Conservation (phyloP, 2,329 filamentous ascomycete genomes). For the Cytospora paraplurivora region DNA sequence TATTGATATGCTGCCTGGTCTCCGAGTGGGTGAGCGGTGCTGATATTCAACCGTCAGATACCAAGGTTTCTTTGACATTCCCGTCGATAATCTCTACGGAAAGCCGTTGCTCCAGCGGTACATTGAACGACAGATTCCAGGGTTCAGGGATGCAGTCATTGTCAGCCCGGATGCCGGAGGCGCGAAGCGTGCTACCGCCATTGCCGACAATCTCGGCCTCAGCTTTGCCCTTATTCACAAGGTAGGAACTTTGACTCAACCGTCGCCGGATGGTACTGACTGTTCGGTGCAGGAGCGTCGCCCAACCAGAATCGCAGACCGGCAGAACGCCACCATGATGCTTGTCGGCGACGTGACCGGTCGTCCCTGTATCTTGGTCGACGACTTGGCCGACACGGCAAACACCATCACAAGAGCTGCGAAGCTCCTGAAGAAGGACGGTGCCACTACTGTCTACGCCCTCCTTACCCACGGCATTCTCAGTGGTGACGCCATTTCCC, state of each 20-base stretch:
- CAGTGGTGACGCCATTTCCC: slow-evolving; percentile 90
- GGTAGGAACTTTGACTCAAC: slow-evolving; percentile 48
- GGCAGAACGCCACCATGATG: slow-evolving; percentile 94
- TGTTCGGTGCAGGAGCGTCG: slow-evolving; percentile 70
- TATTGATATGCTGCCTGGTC: background rate
- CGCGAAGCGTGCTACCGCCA: slow-evolving; percentile 92
- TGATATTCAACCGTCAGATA: slow-evolving; percentile 50
- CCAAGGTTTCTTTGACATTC: slow-evolving; percentile 98
- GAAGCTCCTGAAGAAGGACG: slow-evolving; percentile 94
- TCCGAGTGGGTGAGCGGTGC: slow-evolving; percentile 14
- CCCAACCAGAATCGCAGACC: slow-evolving; percentile 82
- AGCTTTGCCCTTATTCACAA: slow-evolving; percentile 98
- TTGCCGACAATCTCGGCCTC: slow-evolving; percentile 89
- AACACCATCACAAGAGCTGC: slow-evolving; percentile 97
- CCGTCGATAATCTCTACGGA: slow-evolving; percentile 95
- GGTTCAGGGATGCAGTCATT: slow-evolving; percentile 78
- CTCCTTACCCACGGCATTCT: slow-evolving; percentile 93
- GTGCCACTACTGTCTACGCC: slow-evolving; percentile 87
- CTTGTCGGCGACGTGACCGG: slow-evolving; percentile 83
- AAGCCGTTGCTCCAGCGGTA: slow-evolving; percentile 72
- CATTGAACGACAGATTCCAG: slow-evolving; percentile 78
- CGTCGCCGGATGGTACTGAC: slow-evolving; percentile 17
- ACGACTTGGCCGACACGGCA: slow-evolving; percentile 92
- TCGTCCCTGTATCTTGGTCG: slow-evolving; percentile 79
- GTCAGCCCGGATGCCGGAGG: slow-evolving; percentile 96